phyloP scores from a whole-genome alignment of 352 stramenopile genomes.

The Phytophthora crassamura region DNA sequence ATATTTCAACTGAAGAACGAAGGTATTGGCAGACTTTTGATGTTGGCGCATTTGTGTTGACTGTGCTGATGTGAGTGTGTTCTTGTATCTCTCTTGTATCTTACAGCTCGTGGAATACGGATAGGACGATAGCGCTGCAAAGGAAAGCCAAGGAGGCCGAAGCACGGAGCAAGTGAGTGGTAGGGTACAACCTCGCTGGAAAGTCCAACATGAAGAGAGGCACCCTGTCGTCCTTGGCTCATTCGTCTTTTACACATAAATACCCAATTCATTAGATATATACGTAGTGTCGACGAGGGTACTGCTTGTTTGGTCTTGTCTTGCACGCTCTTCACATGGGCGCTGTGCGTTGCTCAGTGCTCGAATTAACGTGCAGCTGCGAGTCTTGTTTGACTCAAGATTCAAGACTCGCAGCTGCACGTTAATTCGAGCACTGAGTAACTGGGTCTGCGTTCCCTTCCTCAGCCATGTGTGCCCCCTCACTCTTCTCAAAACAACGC shows the following conservation, averaged over 20 bases:
- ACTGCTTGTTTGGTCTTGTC: conserved; percentile 2
- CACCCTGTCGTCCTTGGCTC: too few relatives aligned
- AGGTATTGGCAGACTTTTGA: conserved; percentile 32
- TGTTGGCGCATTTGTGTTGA: neutral
- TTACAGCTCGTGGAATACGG: conserved; percentile 72
- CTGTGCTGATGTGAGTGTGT: neutral
- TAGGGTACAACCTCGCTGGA: neutral
- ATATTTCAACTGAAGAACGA: conserved; percentile 75
- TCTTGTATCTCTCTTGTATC: neutral
- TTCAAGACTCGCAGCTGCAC: too few relatives aligned
- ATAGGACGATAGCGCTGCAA: conserved; percentile 62
- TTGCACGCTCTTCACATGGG: neutral
- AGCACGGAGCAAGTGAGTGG: conserved; percentile 2
- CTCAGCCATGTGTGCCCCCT: neutral
- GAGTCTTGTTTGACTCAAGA: too few relatives aligned
- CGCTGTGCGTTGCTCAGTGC: too few relatives aligned
- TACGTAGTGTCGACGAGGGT: conserved; percentile 4
- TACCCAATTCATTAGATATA: conserved; percentile 37
- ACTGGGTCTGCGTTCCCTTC: neutral
- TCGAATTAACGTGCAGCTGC: neutral
- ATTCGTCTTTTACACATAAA: conserved; percentile 14
- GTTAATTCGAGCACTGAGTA: too few relatives aligned
- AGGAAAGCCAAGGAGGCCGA: conserved; percentile 37
- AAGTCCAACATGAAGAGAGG: too few relatives aligned
- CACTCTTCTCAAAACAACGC: conserved; percentile 54